Evolutionary conservation across 371 early-diverging fungal genomes (phyloP).

Genomic region (Mortierella sp.): DNA sequence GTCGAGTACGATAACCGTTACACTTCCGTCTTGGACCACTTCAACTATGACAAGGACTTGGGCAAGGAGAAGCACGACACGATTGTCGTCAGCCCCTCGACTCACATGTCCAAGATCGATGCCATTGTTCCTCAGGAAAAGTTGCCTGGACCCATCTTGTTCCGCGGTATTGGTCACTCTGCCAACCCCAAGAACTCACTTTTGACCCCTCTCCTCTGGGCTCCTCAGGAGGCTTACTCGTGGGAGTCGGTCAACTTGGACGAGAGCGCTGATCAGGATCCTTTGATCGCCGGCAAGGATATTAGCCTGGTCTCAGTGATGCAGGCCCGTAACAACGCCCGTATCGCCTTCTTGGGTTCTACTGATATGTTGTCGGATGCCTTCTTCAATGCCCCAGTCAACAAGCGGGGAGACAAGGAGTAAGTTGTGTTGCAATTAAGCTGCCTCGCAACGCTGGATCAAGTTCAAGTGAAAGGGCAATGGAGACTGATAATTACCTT

Average conservation of each 20-base stretch:
- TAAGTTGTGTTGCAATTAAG: constrained; percentile 18
- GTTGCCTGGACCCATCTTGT: constrained; percentile 72
- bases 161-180: constrained; percentile 83
- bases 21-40: constrained; percentile 80
- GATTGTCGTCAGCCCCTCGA: constrained; percentile 59
- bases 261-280: constrained; percentile 57
- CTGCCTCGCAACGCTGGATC: not conserved
- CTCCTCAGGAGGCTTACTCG: constrained; percentile 74
- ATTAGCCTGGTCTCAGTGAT: constrained; percentile 82
- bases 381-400: constrained; percentile 25
- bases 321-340: constrained; percentile 92
- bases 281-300: constrained; percentile 63
- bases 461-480: not conserved
- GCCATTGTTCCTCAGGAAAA: constrained; percentile 60
- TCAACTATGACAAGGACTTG: constrained; percentile 60
- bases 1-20: constrained; percentile 81
- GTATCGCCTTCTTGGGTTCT: constrained; percentile 90
- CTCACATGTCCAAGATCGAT: constrained; percentile 57
- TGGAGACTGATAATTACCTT: not conserved
- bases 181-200: constrained; percentile 71
- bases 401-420: constrained; percentile 42
- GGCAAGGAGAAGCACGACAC: constrained; percentile 59
- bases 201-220: constrained; percentile 77
- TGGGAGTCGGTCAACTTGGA: constrained; percentile 59
- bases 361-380: constrained; percentile 83